A percentile compares a stretch with the other conserved stretches of the same genome.
Evolutionary conservation across 2,329 filamentous ascomycete genomes (phyloP).

Genomic region (Penicillium occitanis): DNA sequence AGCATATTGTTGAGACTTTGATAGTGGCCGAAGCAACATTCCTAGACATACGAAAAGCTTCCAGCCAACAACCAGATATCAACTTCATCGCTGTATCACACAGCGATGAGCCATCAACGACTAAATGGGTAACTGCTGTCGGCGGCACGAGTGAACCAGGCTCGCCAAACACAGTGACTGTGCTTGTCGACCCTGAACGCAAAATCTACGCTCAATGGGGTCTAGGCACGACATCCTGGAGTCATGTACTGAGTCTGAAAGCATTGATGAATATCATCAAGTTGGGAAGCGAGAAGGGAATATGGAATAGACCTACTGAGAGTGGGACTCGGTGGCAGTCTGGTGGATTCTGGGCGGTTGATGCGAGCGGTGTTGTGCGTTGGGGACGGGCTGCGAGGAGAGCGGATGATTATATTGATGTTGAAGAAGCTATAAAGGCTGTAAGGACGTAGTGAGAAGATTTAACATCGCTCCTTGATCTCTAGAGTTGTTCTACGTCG

Average conservation of each 20-base stretch:
- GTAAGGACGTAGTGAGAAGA: neutral
- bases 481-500: neutral
- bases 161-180: neutral
- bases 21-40: conserved; percentile 4
- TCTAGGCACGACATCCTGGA: neutral
- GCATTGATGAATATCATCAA: neutral
- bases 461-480: too few relatives aligned
- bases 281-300: neutral
- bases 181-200: neutral
- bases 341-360: neutral
- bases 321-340: neutral
- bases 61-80: neutral
- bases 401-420: neutral
- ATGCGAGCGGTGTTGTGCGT: neutral
- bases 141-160: neutral
- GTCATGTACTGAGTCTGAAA: neutral
- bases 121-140: neutral
- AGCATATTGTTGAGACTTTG: neutral
- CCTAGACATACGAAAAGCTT: neutral
- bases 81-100: neutral
- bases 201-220: neutral
- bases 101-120: neutral
- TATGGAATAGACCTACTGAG: conserved; percentile 4
- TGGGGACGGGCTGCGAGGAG: neutral
- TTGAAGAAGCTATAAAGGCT: neutral